Percentiles rank a stretch among this genome's conserved stretches.
Conservation (phyloP, 2,329 filamentous ascomycete genomes). For the Mycosphaerella sp. region DNA sequence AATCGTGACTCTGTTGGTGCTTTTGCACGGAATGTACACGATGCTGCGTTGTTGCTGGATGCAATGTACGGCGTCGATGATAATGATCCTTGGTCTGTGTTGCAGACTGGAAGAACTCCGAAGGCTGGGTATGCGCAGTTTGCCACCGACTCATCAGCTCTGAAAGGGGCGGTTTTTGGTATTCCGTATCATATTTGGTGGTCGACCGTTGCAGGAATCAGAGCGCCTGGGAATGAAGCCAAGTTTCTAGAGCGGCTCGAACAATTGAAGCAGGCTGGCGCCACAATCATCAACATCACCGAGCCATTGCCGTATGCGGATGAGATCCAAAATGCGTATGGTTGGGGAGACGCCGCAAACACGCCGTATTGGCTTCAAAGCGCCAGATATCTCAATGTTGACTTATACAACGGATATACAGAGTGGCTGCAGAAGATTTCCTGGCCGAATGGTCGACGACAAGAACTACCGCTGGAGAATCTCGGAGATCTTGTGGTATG, state of each 20-base stretch:
- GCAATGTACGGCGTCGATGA: conserved; percentile 12
- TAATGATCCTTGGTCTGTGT: conserved; percentile 1
- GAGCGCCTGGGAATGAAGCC: conserved; percentile 6
- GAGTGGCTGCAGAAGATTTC: conserved; percentile 10
- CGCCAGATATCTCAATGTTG: conserved; percentile 5
- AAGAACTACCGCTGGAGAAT: conserved; percentile 5
- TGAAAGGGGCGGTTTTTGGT: conserved; percentile 60
- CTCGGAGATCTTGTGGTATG: conserved; percentile 10
- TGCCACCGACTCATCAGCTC: conserved; percentile 48
- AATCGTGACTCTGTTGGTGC: conserved; percentile 15
- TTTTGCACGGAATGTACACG: conserved; percentile 15
- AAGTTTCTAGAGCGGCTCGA: conserved; percentile 4
- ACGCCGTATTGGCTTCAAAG: conserved; percentile 12
- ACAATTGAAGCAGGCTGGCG: conserved; percentile 49
- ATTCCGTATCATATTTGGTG: conserved; percentile 68
- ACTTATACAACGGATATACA: conserved; percentile 8
- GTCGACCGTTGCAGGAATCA: conserved; percentile 49
- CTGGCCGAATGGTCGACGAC: conserved; percentile 2
- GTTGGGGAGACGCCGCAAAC: conserved; percentile 9
- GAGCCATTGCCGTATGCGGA: conserved; percentile 40
- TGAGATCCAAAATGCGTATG: conserved; percentile 11
- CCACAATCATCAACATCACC: conserved; percentile 61
- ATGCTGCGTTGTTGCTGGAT: conserved; percentile 15
- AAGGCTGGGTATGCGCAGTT: conserved; percentile 52
- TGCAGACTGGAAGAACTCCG: conserved; percentile 51